A percentile compares a stretch with the other conserved stretches of the same genome.
These are phyloP conservation scores for Priceomyces carsonii DNA, from an alignment of 805 yeast species.

Conservation along the genomic window DNA sequence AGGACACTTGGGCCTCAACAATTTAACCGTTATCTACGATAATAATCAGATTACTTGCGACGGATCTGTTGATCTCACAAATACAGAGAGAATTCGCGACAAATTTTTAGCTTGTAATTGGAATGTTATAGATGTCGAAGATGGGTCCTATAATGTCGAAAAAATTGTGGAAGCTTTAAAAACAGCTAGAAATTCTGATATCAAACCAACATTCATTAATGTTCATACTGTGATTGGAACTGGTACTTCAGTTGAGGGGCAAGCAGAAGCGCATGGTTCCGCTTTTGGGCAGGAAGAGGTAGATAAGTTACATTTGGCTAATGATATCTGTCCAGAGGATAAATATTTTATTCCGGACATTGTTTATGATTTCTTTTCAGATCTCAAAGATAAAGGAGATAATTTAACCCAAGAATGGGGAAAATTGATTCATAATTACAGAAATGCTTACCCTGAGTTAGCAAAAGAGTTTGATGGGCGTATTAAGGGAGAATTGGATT, in stretches of 20 bases:
- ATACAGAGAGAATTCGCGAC: conserved; percentile 31
- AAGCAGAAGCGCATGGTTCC: conserved; percentile 36
- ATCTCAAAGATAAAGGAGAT: conserved; percentile 20
- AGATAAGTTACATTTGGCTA: conserved; percentile 15
- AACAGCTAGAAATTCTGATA: conserved; percentile 23
- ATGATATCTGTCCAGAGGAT: conserved; percentile 19
- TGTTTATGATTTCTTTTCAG: conserved; percentile 27
- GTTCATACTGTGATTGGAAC: conserved; percentile 34
- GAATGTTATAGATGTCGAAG: conserved; percentile 33
- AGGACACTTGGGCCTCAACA: conserved; percentile 38
- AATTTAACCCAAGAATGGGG: conserved; percentile 21
- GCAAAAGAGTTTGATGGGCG: conserved; percentile 25
- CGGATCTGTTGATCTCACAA: conserved; percentile 35
- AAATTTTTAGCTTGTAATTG: conserved; percentile 36
- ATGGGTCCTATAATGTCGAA: conserved; percentile 30
- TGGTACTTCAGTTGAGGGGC: conserved; percentile 27
- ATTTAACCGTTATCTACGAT: conserved; percentile 36
- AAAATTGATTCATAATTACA: conserved; percentile 17
- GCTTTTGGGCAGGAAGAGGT: conserved; percentile 33
- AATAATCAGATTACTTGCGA: conserved; percentile 39
- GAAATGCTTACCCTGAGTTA: conserved; percentile 23
- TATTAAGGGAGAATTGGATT: conserved; percentile 25
- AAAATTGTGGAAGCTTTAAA: conserved; percentile 33
- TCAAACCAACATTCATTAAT: conserved; percentile 37
- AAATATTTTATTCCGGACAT: conserved; percentile 22